Percentiles rank a stretch among this genome's conserved stretches.
These are phyloP conservation scores for Vanrija sp. DNA, from an alignment of 1,284 basidiomycete species.

Conservation along the genomic window DNA sequence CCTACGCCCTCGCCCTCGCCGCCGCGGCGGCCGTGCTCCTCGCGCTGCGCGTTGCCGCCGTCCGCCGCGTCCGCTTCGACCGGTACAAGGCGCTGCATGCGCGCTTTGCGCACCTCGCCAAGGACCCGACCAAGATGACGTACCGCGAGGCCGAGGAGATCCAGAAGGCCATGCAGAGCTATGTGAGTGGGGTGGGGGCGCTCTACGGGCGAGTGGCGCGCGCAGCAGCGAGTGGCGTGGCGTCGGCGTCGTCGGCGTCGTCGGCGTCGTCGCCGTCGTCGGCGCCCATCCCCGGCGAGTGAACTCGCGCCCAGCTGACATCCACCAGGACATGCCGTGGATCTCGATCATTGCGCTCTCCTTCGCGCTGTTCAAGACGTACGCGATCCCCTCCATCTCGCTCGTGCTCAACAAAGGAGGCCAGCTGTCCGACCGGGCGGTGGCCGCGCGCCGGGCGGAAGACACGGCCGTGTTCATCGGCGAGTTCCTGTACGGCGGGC, in stretches of 20 bases:
- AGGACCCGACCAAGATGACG: conserved; percentile 11
- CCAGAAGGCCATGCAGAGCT: conserved; percentile 4
- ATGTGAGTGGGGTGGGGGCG: conserved; percentile 2
- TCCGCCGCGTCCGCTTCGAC: conserved; percentile 10
- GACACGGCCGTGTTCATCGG: conserved; percentile 15
- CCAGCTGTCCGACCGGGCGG: conserved; percentile 4
- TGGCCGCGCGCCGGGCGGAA: conserved; percentile 11
- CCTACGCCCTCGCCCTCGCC: no score
- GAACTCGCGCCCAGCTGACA: background rate
- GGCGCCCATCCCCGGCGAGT: no score
- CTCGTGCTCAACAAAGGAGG: conserved; percentile 7
- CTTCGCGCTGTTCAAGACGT: conserved; percentile 18
- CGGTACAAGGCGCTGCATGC: conserved; percentile 1
- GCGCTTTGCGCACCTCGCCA: conserved; percentile 5
- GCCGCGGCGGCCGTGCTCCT: background rate
- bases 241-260: no score
- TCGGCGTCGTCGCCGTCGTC: no score
- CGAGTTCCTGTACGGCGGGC: conserved; percentile 8
- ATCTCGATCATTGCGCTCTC: conserved; percentile 3
- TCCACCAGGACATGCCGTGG: conserved; percentile 11
- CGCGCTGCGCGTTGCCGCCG: background rate
- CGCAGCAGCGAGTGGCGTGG: background rate
- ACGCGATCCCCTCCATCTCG: conserved; percentile 13
- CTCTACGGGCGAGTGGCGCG: no score
- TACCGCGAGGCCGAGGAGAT: conserved; percentile 16